Conservation (phyloP, 1,284 basidiomycete species). For the Chondrostereum purpureum region DNA sequence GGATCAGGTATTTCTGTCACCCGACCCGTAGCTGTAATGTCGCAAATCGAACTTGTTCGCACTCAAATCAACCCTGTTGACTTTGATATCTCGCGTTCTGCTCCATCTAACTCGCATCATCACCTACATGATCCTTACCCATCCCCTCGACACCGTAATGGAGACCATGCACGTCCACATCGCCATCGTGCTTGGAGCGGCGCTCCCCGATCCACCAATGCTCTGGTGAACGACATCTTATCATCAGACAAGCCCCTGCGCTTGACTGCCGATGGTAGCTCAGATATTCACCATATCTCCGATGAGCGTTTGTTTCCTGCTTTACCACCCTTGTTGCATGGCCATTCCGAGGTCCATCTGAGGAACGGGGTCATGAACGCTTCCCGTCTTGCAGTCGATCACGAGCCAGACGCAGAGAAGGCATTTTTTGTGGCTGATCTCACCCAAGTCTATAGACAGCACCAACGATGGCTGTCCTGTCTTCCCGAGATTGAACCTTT, state of each 20-base stretch:
- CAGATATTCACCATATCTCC: no score
- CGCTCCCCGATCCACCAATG: neutral
- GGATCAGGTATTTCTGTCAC: no score
- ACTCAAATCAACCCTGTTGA: conserved; percentile 42
- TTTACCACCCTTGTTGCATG: conserved; percentile 59
- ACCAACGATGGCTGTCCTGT: conserved; percentile 75
- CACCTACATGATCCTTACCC: conserved; percentile 4
- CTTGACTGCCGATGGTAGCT: conserved; percentile 20
- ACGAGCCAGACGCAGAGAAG: conserved; percentile 74
- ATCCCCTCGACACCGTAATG: neutral
- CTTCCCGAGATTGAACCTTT: conserved; percentile 89
- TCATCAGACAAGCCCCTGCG: conserved; percentile 24
- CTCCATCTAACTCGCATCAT: neutral
- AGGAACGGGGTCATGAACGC: conserved; percentile 67
- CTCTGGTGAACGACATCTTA: conserved; percentile 20
- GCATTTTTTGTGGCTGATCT: conserved; percentile 98
- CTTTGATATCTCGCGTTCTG: conserved; percentile 22
- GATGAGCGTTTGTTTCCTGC: conserved; percentile 55
- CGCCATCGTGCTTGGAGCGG: neutral
- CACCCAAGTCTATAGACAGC: conserved; percentile 81
- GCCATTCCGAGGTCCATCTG: conserved; percentile 67
- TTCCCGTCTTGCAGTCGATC: conserved; percentile 39
- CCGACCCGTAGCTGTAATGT: no score
- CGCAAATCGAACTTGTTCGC: conserved; percentile 48
- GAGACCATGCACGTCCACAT: no score